phyloP scores from a whole-genome alignment of 2,329 filamentous ascomycete genomes.

The Sordariomycetes sp. region DNA sequence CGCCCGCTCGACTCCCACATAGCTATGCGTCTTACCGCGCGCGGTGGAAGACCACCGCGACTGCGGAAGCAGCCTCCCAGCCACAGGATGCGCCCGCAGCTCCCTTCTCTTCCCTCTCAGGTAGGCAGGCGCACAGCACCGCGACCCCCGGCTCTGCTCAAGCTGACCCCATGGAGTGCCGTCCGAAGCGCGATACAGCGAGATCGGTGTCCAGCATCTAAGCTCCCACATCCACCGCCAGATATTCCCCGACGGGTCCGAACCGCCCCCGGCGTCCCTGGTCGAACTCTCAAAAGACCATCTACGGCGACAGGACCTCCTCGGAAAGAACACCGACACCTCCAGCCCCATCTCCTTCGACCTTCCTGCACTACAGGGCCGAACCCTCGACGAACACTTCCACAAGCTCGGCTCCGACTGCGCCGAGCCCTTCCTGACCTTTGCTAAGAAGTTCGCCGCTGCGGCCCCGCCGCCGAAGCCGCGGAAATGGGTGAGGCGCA shows the following conservation, averaged over 20 bases:
- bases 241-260: slow-evolving; percentile 52
- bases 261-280: slow-evolving; percentile 54
- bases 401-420: slow-evolving; percentile 74
- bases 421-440: slow-evolving; percentile 68
- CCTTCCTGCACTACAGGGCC: slow-evolving; percentile 65
- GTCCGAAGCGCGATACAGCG: slow-evolving; percentile 63
- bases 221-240: slow-evolving; percentile 73
- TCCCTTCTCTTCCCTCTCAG: slow-evolving; percentile 21
- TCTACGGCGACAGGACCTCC: slow-evolving; percentile 68
- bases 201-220: slow-evolving; percentile 89
- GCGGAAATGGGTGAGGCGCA: slow-evolving; percentile 60
- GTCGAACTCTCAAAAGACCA: slow-evolving; percentile 74
- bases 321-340: slow-evolving; percentile 80
- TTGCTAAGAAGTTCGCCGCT: slow-evolving; percentile 62
- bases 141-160: background rate
- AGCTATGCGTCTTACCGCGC: slow-evolving; percentile 19
- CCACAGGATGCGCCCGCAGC: background rate
- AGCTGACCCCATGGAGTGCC: slow-evolving; percentile 20
- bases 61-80: background rate
- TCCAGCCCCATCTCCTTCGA: slow-evolving; percentile 70
- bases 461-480: slow-evolving; percentile 45
- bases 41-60: slow-evolving; percentile 29
- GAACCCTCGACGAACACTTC: slow-evolving; percentile 87
- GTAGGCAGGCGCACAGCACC: slow-evolving; percentile 16
- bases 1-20: background rate